A percentile compares a stretch with the other conserved stretches of the same genome.
Conservation (phyloP, 257 asterid species). For the Asclepias syriaca region DNA sequence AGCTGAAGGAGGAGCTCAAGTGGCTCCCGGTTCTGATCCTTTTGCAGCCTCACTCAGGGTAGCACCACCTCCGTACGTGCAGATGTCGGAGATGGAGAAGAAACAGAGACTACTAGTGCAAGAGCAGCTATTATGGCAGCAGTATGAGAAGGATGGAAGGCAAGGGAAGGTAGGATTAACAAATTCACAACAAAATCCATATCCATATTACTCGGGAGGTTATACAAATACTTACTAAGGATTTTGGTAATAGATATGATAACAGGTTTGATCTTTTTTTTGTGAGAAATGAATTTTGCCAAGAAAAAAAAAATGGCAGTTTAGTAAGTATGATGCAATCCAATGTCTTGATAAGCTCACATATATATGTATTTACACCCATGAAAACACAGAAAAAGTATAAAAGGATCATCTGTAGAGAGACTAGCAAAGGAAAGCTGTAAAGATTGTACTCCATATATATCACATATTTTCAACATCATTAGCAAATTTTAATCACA, state of each 20-base stretch:
- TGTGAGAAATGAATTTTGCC: not conserved
- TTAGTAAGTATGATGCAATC: not conserved
- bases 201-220: conserved; percentile 48
- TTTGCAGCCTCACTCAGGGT: conserved; percentile 63
- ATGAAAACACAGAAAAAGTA: not conserved
- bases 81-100: conserved; percentile 91
- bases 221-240: conserved; percentile 37
- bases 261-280: not conserved
- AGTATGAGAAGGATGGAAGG: conserved; percentile 70
- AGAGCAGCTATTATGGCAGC: conserved; percentile 90
- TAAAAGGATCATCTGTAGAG: not conserved
- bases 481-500: not conserved
- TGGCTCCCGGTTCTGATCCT: conserved; percentile 23
- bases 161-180: conserved; percentile 60
- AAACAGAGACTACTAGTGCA: conserved; percentile 62
- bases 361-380: not conserved
- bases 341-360: not conserved
- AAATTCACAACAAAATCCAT: conserved; percentile 26
- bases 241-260: not conserved
- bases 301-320: not conserved
- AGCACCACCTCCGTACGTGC: conserved; percentile 84
- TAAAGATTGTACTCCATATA: not conserved
- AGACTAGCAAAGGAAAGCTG: not conserved
- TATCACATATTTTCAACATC: not conserved
- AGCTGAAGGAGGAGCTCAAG: conserved; percentile 27